Base-by-base conservation (phyloP, 2,329 filamentous ascomycete species). In the Falciphora oryzae region DNA sequence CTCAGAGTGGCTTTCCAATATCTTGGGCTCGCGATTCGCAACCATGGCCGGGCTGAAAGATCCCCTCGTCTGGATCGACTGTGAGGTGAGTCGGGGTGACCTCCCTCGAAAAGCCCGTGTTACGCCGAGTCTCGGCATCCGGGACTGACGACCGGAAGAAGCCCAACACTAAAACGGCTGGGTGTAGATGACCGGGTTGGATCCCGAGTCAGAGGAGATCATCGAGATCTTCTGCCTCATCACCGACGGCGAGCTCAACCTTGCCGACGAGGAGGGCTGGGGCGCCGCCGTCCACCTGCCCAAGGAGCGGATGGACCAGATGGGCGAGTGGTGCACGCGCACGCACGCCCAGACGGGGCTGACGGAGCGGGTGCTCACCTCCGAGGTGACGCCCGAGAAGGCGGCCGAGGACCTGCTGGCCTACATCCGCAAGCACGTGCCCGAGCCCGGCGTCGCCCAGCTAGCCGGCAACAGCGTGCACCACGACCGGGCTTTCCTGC, bases 391-490 rank as follows among this genome's bases (percentile, higher is more conserved):
- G 2, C 83, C 91, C 1, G 83, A 89, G 66, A 78, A 87, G 72
- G 94, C 93, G 0, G 90, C 93, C 8, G 79, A 84, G 8, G 84
- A 82, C 18, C 82, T 99, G 50, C 84, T 97, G 50, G 81, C 82
- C 28, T 98, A 98, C 76, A 89, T 99, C 70, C 83, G 88, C 70
- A 82, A 80, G 67, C 83, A 88, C 72, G 84, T 95, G 7, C 91
- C 92, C 0, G 79, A 88, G 66, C 80, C 81, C 11, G 82, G 87
- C 61, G 84, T 77, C 44, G 94, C 87, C 0, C 76, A 98, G 65
- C 81, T 99, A 57, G 93, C 95, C 0, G 95, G 95, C 2, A 99
- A 97, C 77, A 95, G 89, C 65, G 91, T 99, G 31, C 94, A 99
- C 74, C 92, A 90, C 4, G 95, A 99, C 76, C 87, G 87, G 71